Evolutionary conservation across 257 asterid genomes (phyloP).

Genomic region (Mentha longifolia): DNA sequence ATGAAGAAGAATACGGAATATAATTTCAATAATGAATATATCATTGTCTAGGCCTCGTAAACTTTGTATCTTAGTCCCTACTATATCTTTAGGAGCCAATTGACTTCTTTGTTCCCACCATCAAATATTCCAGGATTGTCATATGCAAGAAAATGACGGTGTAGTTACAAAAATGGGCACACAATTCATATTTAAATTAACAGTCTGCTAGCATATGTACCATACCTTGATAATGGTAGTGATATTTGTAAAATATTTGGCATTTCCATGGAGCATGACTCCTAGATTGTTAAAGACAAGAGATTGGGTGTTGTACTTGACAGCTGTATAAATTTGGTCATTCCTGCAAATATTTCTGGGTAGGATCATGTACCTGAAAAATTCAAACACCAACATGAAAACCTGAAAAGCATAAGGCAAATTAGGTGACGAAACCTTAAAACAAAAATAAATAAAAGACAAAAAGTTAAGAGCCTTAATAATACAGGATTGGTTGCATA

Average conservation of each 20-base stretch:
- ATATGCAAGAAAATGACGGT: neutral
- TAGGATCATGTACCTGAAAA: constrained; percentile 65
- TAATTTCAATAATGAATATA: neutral
- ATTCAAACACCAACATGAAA: constrained; percentile 12
- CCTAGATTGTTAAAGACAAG: constrained; percentile 65
- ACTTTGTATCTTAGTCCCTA: neutral
- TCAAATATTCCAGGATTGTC: constrained; percentile 13
- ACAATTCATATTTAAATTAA: constrained; percentile 22
- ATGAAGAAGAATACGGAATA: neutral
- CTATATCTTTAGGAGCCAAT: neutral
- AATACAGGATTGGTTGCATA: constrained; percentile 5
- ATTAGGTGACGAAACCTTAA: constrained; percentile 12
- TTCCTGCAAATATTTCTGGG: constrained; percentile 44
- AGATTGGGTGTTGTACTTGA: constrained; percentile 36
- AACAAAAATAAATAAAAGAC: constrained; percentile 14
- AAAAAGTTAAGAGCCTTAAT: constrained; percentile 13
- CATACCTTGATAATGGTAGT: constrained; percentile 68
- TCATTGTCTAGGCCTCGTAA: constrained; percentile 16
- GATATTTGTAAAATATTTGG: constrained; percentile 55
- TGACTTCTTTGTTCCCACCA: constrained; percentile 1
- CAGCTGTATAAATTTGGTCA: constrained; percentile 44
- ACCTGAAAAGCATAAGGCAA: constrained; percentile 12
- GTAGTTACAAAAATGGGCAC: constrained; percentile 13
- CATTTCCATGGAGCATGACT: constrained; percentile 73
- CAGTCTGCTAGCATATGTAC: constrained; percentile 23